Evolutionary conservation across 257 asterid genomes (phyloP), one percentile per base, ranked within the genome.

Genomic region (Fraxinus quadrangulata): DNA sequence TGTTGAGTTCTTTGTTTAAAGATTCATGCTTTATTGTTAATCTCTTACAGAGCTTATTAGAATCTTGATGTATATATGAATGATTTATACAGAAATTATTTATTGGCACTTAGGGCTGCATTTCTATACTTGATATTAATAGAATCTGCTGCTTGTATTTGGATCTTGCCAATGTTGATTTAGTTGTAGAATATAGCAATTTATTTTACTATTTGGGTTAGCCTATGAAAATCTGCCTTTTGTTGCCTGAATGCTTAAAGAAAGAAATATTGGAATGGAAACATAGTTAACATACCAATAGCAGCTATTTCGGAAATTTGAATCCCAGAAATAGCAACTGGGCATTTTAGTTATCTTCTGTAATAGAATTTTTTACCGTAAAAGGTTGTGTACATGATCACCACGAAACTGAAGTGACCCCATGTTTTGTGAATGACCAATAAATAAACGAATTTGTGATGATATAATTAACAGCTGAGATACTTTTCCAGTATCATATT

Each of bases 21-120:
- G 67, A 45, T 42, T 42, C 34, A 11, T 65, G 51, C 33, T 78
- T 78, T 67, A 63, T 59, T 40, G 10, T 70, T 51, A 33, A 34
- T 67, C 76, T 31, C 21, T 2, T 28, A 30, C 26, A 71, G 77
- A 28, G 51, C 39, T 28, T 51, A 33, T 66, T 76, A 17, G 1
- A 59, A 49, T 31, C 37, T 74, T 12, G 31, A 14, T 33, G 12
- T 28, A 14, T 31, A 33, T 6, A 19, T 74, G 23, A 56, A 59
- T 21, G 13, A 59, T 59, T 21, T 21, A 7, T 21, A 56, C n/a
- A 59, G 3, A 10, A 59, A 59, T 21, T 59, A 21, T 21, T 16
- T 59, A n/a, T 56, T 59, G 31, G 4, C 30, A 23, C 67, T 11
- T 59, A 33, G 31, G 14, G 28, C 67, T 6, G 6, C 67, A 21